phyloP scores from a whole-genome alignment of 805 yeast species.

The Kazachstania psychrophila region DNA sequence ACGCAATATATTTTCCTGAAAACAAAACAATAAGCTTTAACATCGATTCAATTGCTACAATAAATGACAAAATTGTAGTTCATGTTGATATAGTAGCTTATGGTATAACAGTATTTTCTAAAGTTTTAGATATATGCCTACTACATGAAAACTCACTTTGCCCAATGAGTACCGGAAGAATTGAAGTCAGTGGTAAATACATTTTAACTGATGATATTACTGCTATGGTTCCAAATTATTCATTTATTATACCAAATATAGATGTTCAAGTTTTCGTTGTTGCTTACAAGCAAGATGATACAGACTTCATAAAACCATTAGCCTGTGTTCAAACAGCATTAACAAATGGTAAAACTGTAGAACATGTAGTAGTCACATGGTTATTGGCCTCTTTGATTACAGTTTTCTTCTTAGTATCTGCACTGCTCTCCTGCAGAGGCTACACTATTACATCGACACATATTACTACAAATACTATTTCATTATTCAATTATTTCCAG shows the following conservation, averaged over 20 bases:
- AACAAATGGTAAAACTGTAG: constrained; percentile 86
- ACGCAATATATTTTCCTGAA: constrained; percentile 60
- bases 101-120: constrained; percentile 57
- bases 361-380: constrained; percentile 86
- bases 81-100: constrained; percentile 61
- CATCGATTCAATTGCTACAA: constrained; percentile 67
- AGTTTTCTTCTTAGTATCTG: constrained; percentile 76
- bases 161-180: constrained; percentile 81
- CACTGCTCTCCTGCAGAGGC: constrained; percentile 75
- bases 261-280: constrained; percentile 81
- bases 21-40: constrained; percentile 55
- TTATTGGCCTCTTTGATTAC: constrained; percentile 89
- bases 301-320: constrained; percentile 37
- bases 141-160: constrained; percentile 52
- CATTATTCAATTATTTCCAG: constrained; percentile 89
- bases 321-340: constrained; percentile 90
- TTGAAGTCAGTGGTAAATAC: constrained; percentile 55
- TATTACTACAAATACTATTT: constrained; percentile 86
- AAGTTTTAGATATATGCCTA: constrained; percentile 54
- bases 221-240: constrained; percentile 62
- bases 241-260: constrained; percentile 83
- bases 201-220: constrained; percentile 35
- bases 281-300: constrained; percentile 45
- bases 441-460: constrained; percentile 91
- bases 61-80: constrained; percentile 63